Conservation (phyloP, 129 eudicot species). For the Centaurea solstitialis region DNA sequence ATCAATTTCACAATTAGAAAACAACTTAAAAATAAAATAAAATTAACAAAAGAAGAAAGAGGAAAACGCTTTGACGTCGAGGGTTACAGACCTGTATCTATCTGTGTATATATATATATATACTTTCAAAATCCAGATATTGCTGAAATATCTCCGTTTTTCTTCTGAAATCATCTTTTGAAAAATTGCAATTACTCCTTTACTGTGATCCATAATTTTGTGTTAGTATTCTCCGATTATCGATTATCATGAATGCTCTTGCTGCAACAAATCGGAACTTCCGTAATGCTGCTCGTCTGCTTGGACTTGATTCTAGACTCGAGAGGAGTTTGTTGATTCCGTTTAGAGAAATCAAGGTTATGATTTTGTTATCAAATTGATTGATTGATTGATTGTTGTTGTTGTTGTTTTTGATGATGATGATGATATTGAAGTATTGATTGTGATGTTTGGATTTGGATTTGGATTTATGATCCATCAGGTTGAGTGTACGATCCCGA, state of each 20-base stretch:
- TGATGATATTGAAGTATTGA: neutral
- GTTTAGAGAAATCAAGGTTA: slow-evolving; percentile 70
- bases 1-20: neutral
- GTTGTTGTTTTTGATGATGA: neutral
- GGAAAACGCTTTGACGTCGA: neutral
- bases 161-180: neutral
- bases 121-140: neutral
- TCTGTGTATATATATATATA: too few species aligned
- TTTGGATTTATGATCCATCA: slow-evolving; percentile 21
- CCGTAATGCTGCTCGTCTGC: slow-evolving; percentile 65
- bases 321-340: slow-evolving; percentile 85
- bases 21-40: neutral
- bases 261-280: slow-evolving; percentile 78
- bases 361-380: neutral
- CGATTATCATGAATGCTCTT: slow-evolving; percentile 58
- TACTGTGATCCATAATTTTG: neutral
- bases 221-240: neutral
- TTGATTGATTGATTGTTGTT: neutral
- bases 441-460: neutral
- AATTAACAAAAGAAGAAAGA: neutral
- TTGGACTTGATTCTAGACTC: slow-evolving; percentile 56
- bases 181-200: neutral
- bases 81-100: neutral
- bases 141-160: neutral
- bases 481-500: slow-evolving; percentile 79